phyloP scores from a whole-genome alignment of 257 asterid species.

The Solanum pennellii region DNA sequence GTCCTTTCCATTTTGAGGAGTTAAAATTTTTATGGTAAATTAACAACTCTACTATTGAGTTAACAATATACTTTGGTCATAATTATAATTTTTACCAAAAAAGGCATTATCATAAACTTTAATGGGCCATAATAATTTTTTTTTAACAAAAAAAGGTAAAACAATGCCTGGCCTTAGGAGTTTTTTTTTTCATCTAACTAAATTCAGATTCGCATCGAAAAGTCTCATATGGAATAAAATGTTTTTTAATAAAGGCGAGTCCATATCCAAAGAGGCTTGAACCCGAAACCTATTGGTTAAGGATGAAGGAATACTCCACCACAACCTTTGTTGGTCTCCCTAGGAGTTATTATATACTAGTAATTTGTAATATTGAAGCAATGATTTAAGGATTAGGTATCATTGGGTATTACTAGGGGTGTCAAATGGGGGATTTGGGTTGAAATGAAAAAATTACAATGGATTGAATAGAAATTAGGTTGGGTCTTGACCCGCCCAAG shows the following conservation, averaged over 20 bases:
- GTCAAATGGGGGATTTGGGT: too few relatives aligned
- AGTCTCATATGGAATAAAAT: too few relatives aligned
- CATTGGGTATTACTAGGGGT: neutral
- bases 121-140: neutral
- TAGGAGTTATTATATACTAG: neutral
- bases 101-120: neutral
- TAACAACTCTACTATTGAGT: neutral
- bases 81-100: neutral
- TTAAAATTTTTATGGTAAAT: neutral
- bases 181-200: too few relatives aligned
- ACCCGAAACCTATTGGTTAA: too few relatives aligned
- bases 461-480: too few relatives aligned
- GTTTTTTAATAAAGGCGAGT: too few relatives aligned
- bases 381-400: neutral
- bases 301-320: rapidly evolving
- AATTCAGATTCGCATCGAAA: too few relatives aligned
- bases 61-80: neutral
- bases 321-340: too few relatives aligned
- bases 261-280: too few relatives aligned
- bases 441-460: too few relatives aligned
- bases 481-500: too few relatives aligned
- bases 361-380: too few relatives aligned
- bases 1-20: neutral
- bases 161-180: neutral
- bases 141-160: neutral